Base-by-base conservation (phyloP, 768 basidiomycete species). In the Rhizopogon vesiculosus region DNA sequence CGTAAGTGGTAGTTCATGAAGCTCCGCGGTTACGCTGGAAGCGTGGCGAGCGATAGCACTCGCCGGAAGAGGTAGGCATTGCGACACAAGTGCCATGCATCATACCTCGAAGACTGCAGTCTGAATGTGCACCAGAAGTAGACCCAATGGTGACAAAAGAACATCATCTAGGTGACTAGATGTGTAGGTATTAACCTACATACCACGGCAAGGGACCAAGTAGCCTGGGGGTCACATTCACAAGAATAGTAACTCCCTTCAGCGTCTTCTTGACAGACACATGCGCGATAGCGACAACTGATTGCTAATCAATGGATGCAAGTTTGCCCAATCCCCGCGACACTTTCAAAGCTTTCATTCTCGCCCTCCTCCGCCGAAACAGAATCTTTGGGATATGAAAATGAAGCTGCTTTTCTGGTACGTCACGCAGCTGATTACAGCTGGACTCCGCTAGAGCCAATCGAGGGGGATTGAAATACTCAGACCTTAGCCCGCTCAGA, bases 401-500 rank as follows among this genome's bases (percentile, higher is more conserved):
- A 56, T 61, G 61, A 28, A 6, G 64, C 61, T 71, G 74, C 59
- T 70, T 88, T 80, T 85, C 85, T 86, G 84, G 83, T 88, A 80
- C 79, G 82, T 70, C 77, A 78, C 78, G 81, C 73, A 74, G 76
- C 73, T 62, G 66, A 64, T 85, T 78, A 78, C 70, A 72, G 72
- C 78, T 72, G 74, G 82, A 70, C 79, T 75, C 86, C 61, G 80
- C 82, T 77, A 82, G 81, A 74, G 79, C 72, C 83, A 62, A 78
- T 82, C 80, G 55, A 76, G 77, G 78, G 78, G 80, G 82, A 81
- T 72, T 81, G 56, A 64, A 82, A 83, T 79, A 70, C 85, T 87
- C 86, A 85, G 85, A 87, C 86, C 85, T 88, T 88, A 76, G 80
- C 86, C 87, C 84, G 85, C 84, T 87, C 83, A 83, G 77, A 70